These are phyloP conservation scores for Debaryomyces prosopidis DNA, from an alignment of 805 yeast genomes.

Conservation along the genomic window DNA sequence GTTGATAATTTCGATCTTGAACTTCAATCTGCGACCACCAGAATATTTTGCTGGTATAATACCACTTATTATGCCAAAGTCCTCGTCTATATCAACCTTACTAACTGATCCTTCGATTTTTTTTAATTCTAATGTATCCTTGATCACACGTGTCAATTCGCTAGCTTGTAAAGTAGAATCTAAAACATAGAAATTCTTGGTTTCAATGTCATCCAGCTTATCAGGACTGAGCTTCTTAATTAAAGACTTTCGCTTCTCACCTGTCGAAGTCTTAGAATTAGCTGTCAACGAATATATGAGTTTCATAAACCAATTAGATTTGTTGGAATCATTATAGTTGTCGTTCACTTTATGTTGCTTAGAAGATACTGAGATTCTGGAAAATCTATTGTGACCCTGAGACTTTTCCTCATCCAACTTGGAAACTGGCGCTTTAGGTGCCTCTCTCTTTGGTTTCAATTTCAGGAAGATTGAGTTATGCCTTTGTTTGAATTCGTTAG, in stretches of 20 bases:
- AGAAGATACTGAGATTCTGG: conserved; percentile 33
- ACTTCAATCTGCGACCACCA: conserved; percentile 49
- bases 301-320: conserved; percentile 41
- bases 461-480: conserved; percentile 10
- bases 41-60: conserved; percentile 48
- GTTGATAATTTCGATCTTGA: conserved; percentile 44
- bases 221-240: neutral
- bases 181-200: conserved; percentile 29
- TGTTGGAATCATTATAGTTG: conserved; percentile 4
- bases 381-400: conserved; percentile 29
- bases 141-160: conserved; percentile 34
- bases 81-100: conserved; percentile 43
- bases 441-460: conserved; percentile 38
- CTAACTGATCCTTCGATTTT: conserved; percentile 51
- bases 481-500: conserved; percentile 1
- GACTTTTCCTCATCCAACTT: conserved; percentile 1
- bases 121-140: conserved; percentile 45
- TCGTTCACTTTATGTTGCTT: conserved; percentile 2
- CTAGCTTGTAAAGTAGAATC: conserved; percentile 31
- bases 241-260: neutral
- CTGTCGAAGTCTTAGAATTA: neutral
- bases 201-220: neutral
- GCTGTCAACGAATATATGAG: conserved; percentile 28
- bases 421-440: conserved; percentile 39
- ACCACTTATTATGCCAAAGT: conserved; percentile 45